Base-by-base conservation (phyloP, 139 green algal genomes). In the Edaphochlamys debaryana region DNA sequence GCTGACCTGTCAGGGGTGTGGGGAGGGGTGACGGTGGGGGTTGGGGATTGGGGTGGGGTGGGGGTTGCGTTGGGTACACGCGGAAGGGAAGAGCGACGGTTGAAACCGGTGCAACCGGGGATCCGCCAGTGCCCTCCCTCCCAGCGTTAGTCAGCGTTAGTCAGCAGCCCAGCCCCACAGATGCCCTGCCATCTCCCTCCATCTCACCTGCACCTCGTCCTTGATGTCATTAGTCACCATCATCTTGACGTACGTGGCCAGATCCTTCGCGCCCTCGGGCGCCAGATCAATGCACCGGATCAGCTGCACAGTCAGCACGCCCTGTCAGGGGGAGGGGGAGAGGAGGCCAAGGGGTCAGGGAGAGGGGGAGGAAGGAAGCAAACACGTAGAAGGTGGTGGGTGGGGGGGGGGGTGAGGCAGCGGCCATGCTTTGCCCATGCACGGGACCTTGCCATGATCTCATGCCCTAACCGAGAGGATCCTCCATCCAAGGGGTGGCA, bases 301-400 rank as follows among this genome's bases (percentile, higher is more conserved):
- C 42, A 95, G 73, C 27, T 86, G 86, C 15, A 95, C 84, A 0
- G 90, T 93, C 48, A 95, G 75, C 63, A 95, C 84, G 30, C 92
- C 89, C 73, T 92, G 70, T n/a, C 25, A 15, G 22, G n/a, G 56
- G 36, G 32, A 32, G 1, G 40, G 25, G 63, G 45, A 1, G 52
- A 50, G 25, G 78, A 48, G 15, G 79, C n/a, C n/a, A n/a, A n/a
- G n/a, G 84, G 17, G 54, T 7, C 37, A 1, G 23, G 37, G 52
- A 40, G 22, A 29, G 70, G 17, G 52, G 30, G 32, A 25, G 30
- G 11, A 69, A 41, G n/a, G 63, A 42, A 22, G 32, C 6, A 69
- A 78, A 56, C 62, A 87, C 72, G 41, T 60, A 58, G 15, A 15
- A 58, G 50, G 58, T 22, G 58, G 58, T 15, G 58, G 58, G 20